Base-by-base conservation (phyloP, 495 filamentous ascomycete species). In the Xylaria grammica region DNA sequence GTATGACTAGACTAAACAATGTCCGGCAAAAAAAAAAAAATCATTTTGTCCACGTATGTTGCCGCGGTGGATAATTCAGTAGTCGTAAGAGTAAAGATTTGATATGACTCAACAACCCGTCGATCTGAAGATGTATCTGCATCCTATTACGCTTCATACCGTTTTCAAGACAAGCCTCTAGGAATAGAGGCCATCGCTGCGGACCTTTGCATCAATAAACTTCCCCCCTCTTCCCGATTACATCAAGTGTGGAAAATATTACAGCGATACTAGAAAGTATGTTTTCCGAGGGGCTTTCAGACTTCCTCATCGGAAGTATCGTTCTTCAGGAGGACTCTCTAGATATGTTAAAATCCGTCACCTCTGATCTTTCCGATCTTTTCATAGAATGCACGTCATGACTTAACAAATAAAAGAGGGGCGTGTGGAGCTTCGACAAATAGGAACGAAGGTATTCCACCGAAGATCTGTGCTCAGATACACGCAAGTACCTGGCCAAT, bases 91-190 rank as follows among this genome's bases (percentile, higher is more conserved):
- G n/a, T n/a, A n/a, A n/a, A n/a, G n/a, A 26, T 42, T n/a, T 24
- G 17, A 38, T 44, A 27, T 58, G 54, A 58, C 38, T 58, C 54
- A 58, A 42, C 36, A 36, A 4, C 32, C n/a, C 20, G n/a, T 56
- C 34, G 53, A 27, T 27, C 10, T 56, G 13, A 13, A 56, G 20
- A 26, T 40, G n/a, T n/a, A n/a, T n/a, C n/a, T n/a, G n/a, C n/a
- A n/a, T n/a, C n/a, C n/a, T n/a, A n/a, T n/a, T n/a, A n/a, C n/a
- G n/a, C n/a, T n/a, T n/a, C n/a, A n/a, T n/a, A n/a, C n/a, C n/a
- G n/a, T n/a, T n/a, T n/a, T n/a, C n/a, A n/a, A n/a, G n/a, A n/a
- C n/a, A n/a, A n/a, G n/a, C n/a, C n/a, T n/a, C n/a, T n/a, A n/a
- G n/a, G n/a, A n/a, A n/a, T n/a, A n/a, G n/a, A n/a, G n/a, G n/a